Percentiles rank a stretch among this genome's conserved stretches.
phyloP scores from a whole-genome alignment of 495 filamentous ascomycete species.

The Haplographium delicatum region DNA sequence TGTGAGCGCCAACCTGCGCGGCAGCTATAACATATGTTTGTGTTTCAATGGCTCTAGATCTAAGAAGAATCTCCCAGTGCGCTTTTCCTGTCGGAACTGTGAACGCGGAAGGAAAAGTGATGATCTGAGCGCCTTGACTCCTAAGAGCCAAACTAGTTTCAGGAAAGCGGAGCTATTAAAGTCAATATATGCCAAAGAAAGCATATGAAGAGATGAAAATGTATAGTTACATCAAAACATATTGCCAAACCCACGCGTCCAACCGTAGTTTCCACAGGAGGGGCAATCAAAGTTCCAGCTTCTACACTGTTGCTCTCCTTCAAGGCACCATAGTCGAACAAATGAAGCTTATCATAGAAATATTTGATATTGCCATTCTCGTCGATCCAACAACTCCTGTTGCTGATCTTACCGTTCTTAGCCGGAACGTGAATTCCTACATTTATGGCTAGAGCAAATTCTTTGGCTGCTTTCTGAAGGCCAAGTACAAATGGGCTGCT shows the following conservation, averaged over 20 bases:
- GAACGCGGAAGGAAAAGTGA: slow-evolving; percentile 89
- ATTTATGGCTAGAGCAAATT: slow-evolving; percentile 63
- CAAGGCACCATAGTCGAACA: slow-evolving; percentile 70
- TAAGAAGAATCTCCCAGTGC: slow-evolving; percentile 77
- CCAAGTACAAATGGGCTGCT: slow-evolving; percentile 62
- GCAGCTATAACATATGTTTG: slow-evolving; percentile 85
- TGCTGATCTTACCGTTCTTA: slow-evolving; percentile 50
- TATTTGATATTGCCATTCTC: slow-evolving; percentile 54
- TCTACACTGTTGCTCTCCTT: slow-evolving; percentile 63
- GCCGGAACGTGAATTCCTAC: slow-evolving; percentile 84
- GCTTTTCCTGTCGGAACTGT: slow-evolving; percentile 80
- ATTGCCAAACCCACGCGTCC: slow-evolving; percentile 75
- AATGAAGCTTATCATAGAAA: slow-evolving; percentile 71
- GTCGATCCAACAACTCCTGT: slow-evolving; percentile 67
- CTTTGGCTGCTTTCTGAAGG: slow-evolving; percentile 59
- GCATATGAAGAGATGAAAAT: neutral
- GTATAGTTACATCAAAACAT: slow-evolving; percentile 74
- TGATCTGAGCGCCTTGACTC: slow-evolving; percentile 60
- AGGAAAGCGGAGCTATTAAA: slow-evolving; percentile 60
- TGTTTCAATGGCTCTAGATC: slow-evolving; percentile 83
- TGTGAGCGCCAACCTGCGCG: slow-evolving; percentile 77
- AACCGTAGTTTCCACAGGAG: slow-evolving; percentile 66
- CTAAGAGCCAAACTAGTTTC: slow-evolving; percentile 66
- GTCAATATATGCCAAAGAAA: neutral
- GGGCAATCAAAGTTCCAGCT: slow-evolving; percentile 49